Evolutionary conservation across 225 moss, liverwort and hornwort genomes (phyloP), one percentile per base, ranked within the genome.

Genomic region (Marchantia paleacea): DNA sequence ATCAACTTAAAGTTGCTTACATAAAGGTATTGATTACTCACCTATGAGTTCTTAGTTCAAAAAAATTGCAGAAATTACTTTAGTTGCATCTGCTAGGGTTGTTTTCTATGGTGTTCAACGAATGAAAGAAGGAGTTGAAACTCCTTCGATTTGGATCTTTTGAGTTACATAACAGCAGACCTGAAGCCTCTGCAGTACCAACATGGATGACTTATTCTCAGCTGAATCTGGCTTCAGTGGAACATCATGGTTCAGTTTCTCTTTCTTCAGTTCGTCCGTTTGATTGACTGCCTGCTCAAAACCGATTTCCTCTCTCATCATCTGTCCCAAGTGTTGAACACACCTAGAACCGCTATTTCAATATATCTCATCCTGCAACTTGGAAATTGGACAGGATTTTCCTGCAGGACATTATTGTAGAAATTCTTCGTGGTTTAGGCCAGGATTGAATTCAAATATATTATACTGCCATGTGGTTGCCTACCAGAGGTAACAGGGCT

Each of bases 401-500:
- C 48, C 18, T 70, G 48, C 70, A 11, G 48, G 66, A 66, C 47
- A 49, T 19, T 71, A n/a, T 30, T 50, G 22, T 62, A 22, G n/a
- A 62, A 24, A 16, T n/a, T 62, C 24, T 62, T 1, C 22, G 62
- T 9, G 62, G 62, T 22, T 22, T 18, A 62, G 9, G 62, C 62
- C 10, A 16, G 24, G 24, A 68, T 13, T 68, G 5, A 68, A 29
- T 31, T 31, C 30, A 68, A 68, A 68, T 3, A 24, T 68, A 28
- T 15, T 10, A 14, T 51, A 0, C 66, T 73, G 81, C 54, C 51
- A 73, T 69, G 62, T 25, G 65, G 29, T 73, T 47, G 77, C 86
- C 83, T 83, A 86, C 83, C 86, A 81, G 75, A 51, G 82, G 77
- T 52, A 78, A 69, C 28, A 86, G 78, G 74, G 75, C 81, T 52